Evolutionary conservation across 1,284 basidiomycete species (phyloP), one percentile per base, ranked within the genome.

Genomic region (Schizophyllum amplum): DNA sequence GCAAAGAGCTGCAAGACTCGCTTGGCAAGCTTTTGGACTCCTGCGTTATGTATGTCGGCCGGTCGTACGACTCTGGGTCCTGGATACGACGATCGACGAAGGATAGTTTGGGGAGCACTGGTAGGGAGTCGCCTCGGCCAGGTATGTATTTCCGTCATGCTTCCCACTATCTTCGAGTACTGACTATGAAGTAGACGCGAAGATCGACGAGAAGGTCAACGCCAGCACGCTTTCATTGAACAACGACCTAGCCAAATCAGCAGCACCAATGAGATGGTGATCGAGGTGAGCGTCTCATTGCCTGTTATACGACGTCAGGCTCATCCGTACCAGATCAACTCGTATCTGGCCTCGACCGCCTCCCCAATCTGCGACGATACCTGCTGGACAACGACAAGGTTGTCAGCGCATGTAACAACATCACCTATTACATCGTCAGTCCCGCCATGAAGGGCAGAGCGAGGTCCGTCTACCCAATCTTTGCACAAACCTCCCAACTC

Each of bases 1-100:
- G 90, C n/a, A 90, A 93, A 65, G 96, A 99, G 60, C 74, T 98
- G 17, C 94, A 96, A 81, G 96, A 99, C 59, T 86, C 82, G 0
- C 95, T 90, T 65, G 81, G 84, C 47, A 95, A 92, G 69, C 78
- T 98, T 0, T 76, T 94, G 7, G 97, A 99, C 64, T 76, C 85
- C 1, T 89, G 87, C 54, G 80, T 94, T 5, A 72, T 80, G 2
- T 81, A 92, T 58, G 83, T 91, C 3, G 86, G 87, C 1, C 81
- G 87, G 22, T 82, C 87, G 1, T 81, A 83, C 22, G 94, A 95
- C 60, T 80, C 84, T 59, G 81, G 84, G 13, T 87, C 84, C 25
- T 93, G 92, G 92, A 84, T 90, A 46, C 82, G 87, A 22, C 79
- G 90, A 20, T 74, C 75, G 9, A 75, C 81, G 0, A 84, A 82